phyloP scores from a whole-genome alignment of 2,329 filamentous ascomycete genomes.

The Hirsutella rhossiliensis region DNA sequence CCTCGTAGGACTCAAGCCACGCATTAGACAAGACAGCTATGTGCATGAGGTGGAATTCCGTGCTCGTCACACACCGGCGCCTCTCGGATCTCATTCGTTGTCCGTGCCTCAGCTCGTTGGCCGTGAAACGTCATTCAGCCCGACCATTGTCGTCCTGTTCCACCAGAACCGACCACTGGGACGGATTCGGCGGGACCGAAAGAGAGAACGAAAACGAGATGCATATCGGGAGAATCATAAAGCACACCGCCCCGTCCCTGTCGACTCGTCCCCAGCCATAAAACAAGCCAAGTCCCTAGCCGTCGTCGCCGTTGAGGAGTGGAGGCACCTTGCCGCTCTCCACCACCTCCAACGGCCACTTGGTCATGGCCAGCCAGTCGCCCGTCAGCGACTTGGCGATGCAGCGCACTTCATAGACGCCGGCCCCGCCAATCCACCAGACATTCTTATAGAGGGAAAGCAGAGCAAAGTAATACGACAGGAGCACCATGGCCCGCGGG shows the following conservation, averaged over 20 bases:
- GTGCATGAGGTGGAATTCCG: too few relatives aligned
- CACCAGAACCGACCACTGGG: not conserved
- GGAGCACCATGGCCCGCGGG: conserved; percentile 2
- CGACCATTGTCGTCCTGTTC: too few relatives aligned
- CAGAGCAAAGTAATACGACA: conserved; percentile 5
- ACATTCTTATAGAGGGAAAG: conserved; percentile 2
- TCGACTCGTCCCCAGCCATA: not conserved
- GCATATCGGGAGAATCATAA: not conserved
- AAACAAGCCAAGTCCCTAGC: not conserved
- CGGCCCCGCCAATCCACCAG: conserved; percentile 5
- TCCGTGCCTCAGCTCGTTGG: too few relatives aligned
- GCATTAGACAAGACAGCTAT: too few relatives aligned
- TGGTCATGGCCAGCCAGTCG: conserved; percentile 2
- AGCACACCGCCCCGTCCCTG: not conserved
- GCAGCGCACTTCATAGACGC: conserved; percentile 2
- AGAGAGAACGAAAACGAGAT: conserved; percentile 2
- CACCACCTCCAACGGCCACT: conserved; percentile 4
- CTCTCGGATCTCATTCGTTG: too few relatives aligned
- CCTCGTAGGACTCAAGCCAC: too few relatives aligned
- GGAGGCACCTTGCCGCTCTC: conserved; percentile 1
- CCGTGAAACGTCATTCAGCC: too few relatives aligned
- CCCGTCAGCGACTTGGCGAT: conserved; percentile 1
- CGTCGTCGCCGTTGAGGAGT: not conserved
- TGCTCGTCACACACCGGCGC: too few relatives aligned
- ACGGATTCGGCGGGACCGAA: conserved; percentile 1